phyloP scores from a whole-genome alignment of 2,329 filamentous ascomycete genomes.

The Monilinia vaccinii-corymbosi region DNA sequence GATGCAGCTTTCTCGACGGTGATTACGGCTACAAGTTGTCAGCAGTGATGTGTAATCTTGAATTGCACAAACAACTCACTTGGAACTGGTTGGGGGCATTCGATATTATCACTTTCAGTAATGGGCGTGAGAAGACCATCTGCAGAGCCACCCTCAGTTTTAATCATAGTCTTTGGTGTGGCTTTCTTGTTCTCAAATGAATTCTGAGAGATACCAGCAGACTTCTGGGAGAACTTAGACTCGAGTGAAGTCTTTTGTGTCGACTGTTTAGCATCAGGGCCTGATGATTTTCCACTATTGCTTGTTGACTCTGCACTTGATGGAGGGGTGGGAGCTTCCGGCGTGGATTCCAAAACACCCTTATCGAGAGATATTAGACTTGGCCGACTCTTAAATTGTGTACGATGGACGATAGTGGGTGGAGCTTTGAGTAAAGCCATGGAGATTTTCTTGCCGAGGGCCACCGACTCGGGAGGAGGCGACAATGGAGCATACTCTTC shows the following conservation, averaged over 20 bases:
- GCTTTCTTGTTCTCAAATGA: constrained; percentile 26
- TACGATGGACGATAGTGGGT: constrained; percentile 36
- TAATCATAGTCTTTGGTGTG: constrained; percentile 11
- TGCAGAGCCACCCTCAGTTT: constrained; percentile 16
- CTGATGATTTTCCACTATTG: constrained; percentile 26
- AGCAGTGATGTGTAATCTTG: not conserved
- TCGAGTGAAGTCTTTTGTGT: constrained; percentile 32
- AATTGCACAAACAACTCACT: constrained; percentile 16
- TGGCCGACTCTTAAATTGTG: constrained; percentile 32
- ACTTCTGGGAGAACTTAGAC: constrained; percentile 32
- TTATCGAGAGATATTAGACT: constrained; percentile 31
- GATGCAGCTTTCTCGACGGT: constrained; percentile 74
- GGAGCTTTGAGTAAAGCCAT: constrained; percentile 33
- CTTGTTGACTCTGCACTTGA: constrained; percentile 22
- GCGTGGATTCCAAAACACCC: constrained; percentile 17
- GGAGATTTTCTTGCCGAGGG: constrained; percentile 30
- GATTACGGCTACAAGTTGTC: constrained; percentile 20
- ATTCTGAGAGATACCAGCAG: constrained; percentile 20
- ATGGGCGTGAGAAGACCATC: constrained; percentile 25
- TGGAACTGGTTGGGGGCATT: constrained; percentile 21
- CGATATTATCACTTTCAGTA: constrained; percentile 17
- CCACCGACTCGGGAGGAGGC: not conserved
- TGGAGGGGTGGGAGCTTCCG: constrained; percentile 19
- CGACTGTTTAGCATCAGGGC: constrained; percentile 23
- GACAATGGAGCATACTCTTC: constrained; percentile 4